Conservation (phyloP, 139 green algal species). For the Desmodesmus armatus region DNA sequence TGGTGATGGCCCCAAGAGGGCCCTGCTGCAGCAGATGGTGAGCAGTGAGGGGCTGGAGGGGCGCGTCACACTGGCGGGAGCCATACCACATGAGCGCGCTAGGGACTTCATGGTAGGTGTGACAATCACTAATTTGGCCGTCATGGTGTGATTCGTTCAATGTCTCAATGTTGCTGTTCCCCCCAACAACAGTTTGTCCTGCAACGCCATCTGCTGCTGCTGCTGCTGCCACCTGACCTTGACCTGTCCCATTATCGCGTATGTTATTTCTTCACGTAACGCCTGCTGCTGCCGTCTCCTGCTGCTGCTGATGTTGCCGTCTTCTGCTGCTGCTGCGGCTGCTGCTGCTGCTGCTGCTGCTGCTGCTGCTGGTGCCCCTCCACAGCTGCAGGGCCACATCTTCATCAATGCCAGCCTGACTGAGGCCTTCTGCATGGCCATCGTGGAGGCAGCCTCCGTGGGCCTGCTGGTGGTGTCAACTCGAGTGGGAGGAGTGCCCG, state of each 20-base stretch:
- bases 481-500: slow-evolving; percentile 84
- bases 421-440: slow-evolving; percentile 98
- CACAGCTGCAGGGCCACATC: slow-evolving; percentile 69
- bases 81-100: slow-evolving; percentile 76
- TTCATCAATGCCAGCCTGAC: slow-evolving; percentile 97
- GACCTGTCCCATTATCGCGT: too few species aligned
- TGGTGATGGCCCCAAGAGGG: slow-evolving; percentile 92
- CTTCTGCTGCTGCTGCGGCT: neutral
- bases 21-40: slow-evolving; percentile 83
- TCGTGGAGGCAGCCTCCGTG: slow-evolving; percentile 93
- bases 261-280: too few species aligned
- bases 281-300: too few species aligned
- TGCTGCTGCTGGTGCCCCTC: neutral
- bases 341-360: neutral
- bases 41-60: slow-evolving; percentile 66
- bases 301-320: too few species aligned
- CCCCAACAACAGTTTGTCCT: too few species aligned
- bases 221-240: too few species aligned
- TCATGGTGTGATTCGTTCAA: too few species aligned
- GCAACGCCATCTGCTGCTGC: too few species aligned
- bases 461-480: slow-evolving; percentile 92
- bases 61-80: slow-evolving; percentile 85
- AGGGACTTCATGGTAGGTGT: slow-evolving; percentile 64
- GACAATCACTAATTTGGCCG: too few species aligned
- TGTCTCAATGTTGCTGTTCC: too few species aligned